Evolutionary conservation across 192 early-diverging fungal genomes (phyloP).

Genomic region (Linnemannia elongata): DNA sequence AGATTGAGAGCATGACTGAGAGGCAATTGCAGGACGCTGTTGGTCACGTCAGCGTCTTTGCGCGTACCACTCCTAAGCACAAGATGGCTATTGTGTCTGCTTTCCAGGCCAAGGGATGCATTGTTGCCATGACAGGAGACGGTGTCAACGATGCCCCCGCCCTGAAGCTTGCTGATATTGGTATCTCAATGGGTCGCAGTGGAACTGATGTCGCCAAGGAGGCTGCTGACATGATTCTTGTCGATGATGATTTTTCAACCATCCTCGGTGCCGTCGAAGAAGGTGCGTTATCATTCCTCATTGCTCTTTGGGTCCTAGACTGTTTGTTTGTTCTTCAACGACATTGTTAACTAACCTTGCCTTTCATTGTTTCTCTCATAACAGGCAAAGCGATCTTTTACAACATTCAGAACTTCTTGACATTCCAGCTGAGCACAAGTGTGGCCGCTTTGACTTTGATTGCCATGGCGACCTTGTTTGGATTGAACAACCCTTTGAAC

Average conservation of each 20-base stretch:
- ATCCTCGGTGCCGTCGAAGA: conserved; percentile 96
- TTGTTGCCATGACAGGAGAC: conserved; percentile 98
- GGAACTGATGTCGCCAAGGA: conserved; percentile 98
- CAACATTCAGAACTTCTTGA: conserved; percentile 97
- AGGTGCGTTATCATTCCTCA: conserved; percentile 64
- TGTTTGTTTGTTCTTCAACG: neutral
- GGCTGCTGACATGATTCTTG: conserved; percentile 96
- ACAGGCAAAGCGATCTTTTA: conserved; percentile 95
- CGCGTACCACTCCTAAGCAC: conserved; percentile 87
- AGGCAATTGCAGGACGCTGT: conserved; percentile 74
- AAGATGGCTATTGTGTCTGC: conserved; percentile 94
- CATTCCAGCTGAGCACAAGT: conserved; percentile 96
- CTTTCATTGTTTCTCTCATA: neutral
- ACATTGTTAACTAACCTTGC: neutral
- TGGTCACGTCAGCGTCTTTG: conserved; percentile 76
- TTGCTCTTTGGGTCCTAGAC: neutral
- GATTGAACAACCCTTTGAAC: conserved; percentile 92
- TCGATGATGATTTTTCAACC: conserved; percentile 96
- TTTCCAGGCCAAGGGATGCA: conserved; percentile 85
- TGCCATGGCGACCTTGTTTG: conserved; percentile 87
- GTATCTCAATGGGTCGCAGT: conserved; percentile 95
- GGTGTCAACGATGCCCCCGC: conserved; percentile 98
- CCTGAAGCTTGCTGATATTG: conserved; percentile 92
- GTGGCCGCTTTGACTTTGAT: conserved; percentile 92
- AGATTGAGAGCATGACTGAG: conserved; percentile 79